Evolutionary conservation across 495 filamentous ascomycete genomes (phyloP), one percentile per base, ranked within the genome.

Genomic region (Ascobolus immersus): DNA sequence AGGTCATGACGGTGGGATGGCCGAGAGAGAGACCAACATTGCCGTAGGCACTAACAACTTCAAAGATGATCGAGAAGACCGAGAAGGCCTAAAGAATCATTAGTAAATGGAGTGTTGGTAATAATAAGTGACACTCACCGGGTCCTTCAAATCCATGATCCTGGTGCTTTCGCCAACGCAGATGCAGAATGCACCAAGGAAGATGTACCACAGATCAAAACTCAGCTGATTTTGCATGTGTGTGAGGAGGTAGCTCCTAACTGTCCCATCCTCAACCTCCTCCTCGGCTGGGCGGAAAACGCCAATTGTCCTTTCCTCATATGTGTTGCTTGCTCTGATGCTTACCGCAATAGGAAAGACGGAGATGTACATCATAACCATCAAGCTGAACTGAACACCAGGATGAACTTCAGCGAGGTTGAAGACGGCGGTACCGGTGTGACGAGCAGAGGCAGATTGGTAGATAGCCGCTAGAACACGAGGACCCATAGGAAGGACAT

Each of bases 321-420:
- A 94, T 7, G 92, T 82, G 51, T 94, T 94, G 22, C 84, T 93
- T 33, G 77, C 65, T 37, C 84, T 74, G 44, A 93, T 69, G 18
- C 75, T 84, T 37, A 94, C 92, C 40, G 84, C 84, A 43, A 93
- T 84, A 17, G 84, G 84, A 44, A 90, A 79, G 25, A 91, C 77
- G 29, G 84, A 91, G 40, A 94, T 94, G 51, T 94, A 94, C 84
- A 94, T 94, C 84, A 94, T 94, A 53, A 94, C 70, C 53, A 92
- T 53, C 56, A 91, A 93, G 12, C 80, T 91, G 3, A 86, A 76
- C 46, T 94, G 84, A 9, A 92, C 79, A 2, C 73, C 84, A 0
- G 84, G 84, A 44, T 93, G 84, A 10, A 94, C 59, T 0, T 58
- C 51, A 4, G 76, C 57, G 17, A 94, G 54, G 39, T 73, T 74